Conservation (phyloP, 805 yeast species). For the Wickerhamiella alocasiicola region DNA sequence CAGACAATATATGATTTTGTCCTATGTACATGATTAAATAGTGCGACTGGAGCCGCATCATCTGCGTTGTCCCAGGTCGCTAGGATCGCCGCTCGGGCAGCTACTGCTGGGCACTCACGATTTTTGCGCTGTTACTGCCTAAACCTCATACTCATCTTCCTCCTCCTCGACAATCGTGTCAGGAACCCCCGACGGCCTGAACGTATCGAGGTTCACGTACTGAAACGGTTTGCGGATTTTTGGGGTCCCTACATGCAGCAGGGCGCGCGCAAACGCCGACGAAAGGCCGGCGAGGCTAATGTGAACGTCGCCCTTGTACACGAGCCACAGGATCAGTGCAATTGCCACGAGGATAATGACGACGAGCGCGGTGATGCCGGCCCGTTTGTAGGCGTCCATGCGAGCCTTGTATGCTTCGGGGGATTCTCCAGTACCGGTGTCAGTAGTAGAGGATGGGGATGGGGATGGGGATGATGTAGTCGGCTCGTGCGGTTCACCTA, state of each 20-base stretch:
- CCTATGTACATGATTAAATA: no score
- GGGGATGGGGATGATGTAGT: not conserved
- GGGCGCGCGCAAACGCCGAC: constrained; percentile 16
- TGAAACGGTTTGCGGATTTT: constrained; percentile 7
- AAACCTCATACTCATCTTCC: constrained; percentile 22
- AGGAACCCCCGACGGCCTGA: constrained; percentile 16
- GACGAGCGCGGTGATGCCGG: constrained; percentile 29
- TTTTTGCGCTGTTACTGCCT: no score
- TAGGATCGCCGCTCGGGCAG: no score
- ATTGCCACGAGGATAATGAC: constrained; percentile 24
- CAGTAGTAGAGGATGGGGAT: not conserved
- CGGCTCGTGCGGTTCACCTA: constrained; percentile 1
- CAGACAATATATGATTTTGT: no score
- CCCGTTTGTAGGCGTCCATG: constrained; percentile 28
- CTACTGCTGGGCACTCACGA: no score
- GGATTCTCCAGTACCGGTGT: constrained; percentile 18
- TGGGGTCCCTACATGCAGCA: constrained; percentile 17
- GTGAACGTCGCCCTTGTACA: constrained; percentile 14
- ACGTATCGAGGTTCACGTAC: constrained; percentile 16
- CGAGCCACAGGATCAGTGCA: constrained; percentile 18
- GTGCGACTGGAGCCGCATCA: no score
- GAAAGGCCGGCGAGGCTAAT: constrained; percentile 11
- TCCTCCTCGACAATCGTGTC: constrained; percentile 20
- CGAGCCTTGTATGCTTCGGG: constrained; percentile 25
- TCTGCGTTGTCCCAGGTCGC: no score